Evolutionary conservation across 108 stramenopile genomes (phyloP), one percentile per base, ranked within the genome.

Genomic region (Craspedostauros australis): DNA sequence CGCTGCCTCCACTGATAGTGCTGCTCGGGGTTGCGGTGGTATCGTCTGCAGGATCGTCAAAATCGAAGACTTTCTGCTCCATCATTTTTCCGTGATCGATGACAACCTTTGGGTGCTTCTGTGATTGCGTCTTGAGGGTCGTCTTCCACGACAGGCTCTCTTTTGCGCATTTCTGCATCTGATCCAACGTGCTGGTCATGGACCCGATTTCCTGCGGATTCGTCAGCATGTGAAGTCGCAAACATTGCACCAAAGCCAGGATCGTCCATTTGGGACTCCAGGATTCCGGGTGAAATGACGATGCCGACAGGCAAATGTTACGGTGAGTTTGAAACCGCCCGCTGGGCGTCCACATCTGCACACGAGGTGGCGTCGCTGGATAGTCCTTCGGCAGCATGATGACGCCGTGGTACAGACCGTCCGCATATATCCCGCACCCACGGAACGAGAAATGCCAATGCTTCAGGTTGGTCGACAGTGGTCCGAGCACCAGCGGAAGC

Each of bases 191-290:
- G n/a, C 72, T 58, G 15, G 46, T 50, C 22, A 77, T 73, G 19
- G 84, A 88, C 32, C 88, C 88, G 47, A 94, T 90, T 75, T 94
- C 92, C 39, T 80, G 72, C 0, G 88, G 78, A 7, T 38, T 46
- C 6, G 83, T 88, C 7, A 88, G 57, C 88, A 94, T 90, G 63
- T 94, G 92, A 32, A 88, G 15, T 36, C 86, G 60, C 16, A 93
- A 60, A 5, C 84, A 79, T 37, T 87, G 62, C 1, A 90, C 71
- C 28, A 93, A 49, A 1, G 76, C 69, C 3, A 78, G 41, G 0
- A 93, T 64, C 0, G 77, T 89, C 91, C 91, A 95, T 45, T 60
- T 46, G 14, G 91, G 86, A 31, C 80, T 86, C 94, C 94, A 95
- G 14, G 79, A 63, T 69, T 95, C 94, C 0, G 84, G 88, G 68